Conservation (phyloP, 441 rosid genomes). For the Croton laevigatus region DNA sequence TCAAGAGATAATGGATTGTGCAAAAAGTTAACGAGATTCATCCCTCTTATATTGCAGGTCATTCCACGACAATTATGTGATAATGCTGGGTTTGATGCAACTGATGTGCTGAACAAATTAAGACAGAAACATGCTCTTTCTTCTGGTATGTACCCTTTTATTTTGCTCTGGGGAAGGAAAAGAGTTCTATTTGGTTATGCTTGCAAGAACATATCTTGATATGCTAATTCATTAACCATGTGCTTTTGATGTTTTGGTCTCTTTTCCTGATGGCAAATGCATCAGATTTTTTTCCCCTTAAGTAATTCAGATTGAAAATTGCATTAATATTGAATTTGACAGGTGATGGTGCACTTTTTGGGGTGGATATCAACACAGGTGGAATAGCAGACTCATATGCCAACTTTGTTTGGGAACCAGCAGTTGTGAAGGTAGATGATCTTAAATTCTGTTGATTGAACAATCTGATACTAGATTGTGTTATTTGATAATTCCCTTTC, state of each 20-base stretch:
- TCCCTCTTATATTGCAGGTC: constrained; percentile 49
- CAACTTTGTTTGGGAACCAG: constrained; percentile 98
- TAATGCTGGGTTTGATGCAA: constrained; percentile 99
- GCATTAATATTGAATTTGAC: not conserved
- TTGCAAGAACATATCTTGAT: not conserved
- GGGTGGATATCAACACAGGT: constrained; percentile 96
- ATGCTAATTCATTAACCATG: not conserved
- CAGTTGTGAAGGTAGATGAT: constrained; percentile 73
- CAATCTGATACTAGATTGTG: not conserved
- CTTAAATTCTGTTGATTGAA: constrained; percentile 5
- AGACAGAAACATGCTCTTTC: constrained; percentile 95
- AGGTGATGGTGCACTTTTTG: constrained; percentile 95
- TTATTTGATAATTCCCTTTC: not conserved
- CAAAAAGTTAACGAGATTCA: not conserved
- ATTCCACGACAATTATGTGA: constrained; percentile 97
- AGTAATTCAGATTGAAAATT: not conserved
- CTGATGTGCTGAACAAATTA: constrained; percentile 95
- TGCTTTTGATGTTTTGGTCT: not conserved
- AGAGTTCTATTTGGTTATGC: not conserved
- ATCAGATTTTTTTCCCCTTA: not conserved
- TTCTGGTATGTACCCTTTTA: constrained; percentile 50
- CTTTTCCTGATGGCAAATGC: not conserved
- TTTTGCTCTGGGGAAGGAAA: not conserved
- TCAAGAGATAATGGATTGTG: not conserved
- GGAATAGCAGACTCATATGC: constrained; percentile 94